Conservation (phyloP, 1,139 yeast genomes). For the Saccharomyces hybrid region DNA sequence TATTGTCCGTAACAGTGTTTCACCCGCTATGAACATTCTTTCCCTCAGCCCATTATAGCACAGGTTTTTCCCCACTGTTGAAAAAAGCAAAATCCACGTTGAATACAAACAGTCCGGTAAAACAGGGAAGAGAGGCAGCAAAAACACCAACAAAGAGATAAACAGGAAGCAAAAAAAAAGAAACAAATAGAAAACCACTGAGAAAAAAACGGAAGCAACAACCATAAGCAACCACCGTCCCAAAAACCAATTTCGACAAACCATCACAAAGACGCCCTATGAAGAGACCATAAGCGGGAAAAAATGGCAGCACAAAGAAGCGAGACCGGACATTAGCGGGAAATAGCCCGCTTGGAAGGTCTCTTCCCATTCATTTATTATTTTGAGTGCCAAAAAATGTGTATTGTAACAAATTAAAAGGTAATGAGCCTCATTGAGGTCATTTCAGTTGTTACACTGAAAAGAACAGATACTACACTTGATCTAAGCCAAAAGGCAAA, state of each 20-base stretch:
- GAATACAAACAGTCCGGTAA: neutral
- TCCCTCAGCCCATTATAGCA: neutral
- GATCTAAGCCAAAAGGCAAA: slow-evolving; percentile 99
- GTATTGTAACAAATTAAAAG: slow-evolving; percentile 32
- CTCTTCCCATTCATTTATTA: slow-evolving; percentile 4
- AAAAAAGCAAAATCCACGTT: neutral
- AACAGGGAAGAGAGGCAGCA: neutral
- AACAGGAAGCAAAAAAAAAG: neutral
- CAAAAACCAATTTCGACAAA: neutral
- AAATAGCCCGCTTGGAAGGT: neutral
- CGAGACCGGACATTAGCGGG: neutral
- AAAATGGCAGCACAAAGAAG: slow-evolving; percentile 11
- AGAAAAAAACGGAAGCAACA: neutral
- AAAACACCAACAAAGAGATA: neutral
- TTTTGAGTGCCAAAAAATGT: slow-evolving; percentile 27
- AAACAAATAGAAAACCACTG: neutral
- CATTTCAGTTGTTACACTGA: slow-evolving; percentile 99
- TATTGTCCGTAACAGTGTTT: neutral
- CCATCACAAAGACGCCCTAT: neutral
- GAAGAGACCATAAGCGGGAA: neutral
- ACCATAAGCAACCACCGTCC: neutral
- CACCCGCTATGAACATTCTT: neutral
- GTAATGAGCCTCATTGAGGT: slow-evolving; percentile 78
- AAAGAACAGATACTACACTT: slow-evolving; percentile 99
- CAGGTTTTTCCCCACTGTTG: neutral